phyloP scores from a whole-genome alignment of 495 filamentous ascomycete species.

The Xylaria bambusicola region DNA sequence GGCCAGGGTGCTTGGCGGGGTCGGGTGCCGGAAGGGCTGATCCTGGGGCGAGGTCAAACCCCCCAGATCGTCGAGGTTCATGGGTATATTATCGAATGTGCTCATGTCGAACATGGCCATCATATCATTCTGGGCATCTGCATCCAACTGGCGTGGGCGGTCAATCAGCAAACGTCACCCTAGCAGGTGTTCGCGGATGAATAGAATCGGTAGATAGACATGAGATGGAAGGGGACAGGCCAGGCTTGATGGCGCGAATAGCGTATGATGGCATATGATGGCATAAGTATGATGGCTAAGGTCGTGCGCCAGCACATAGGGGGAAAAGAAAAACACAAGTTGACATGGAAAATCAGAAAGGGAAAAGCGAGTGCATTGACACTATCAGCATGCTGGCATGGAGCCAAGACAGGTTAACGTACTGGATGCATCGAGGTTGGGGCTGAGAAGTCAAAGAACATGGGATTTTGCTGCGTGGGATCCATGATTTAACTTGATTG shows the following conservation, averaged over 20 bases:
- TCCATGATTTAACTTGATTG: constrained; percentile 37
- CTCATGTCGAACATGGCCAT: constrained; percentile 44
- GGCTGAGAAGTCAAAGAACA: constrained; percentile 36
- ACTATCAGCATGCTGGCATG: no score
- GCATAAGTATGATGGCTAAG: no score
- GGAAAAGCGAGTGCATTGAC: background rate
- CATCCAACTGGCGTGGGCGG: constrained; percentile 15
- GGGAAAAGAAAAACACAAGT: background rate
- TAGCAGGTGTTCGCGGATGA: constrained; percentile 4
- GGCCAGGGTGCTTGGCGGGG: constrained; percentile 25
- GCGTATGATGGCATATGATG: no score
- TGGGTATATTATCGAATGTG: constrained; percentile 41
- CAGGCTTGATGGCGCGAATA: no score
- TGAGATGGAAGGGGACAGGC: no score
- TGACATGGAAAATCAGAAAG: background rate
- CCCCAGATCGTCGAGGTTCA: constrained; percentile 35
- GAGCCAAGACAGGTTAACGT: no score
- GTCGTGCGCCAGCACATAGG: background rate
- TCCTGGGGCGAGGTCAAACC: constrained; percentile 25
- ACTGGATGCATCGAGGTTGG: constrained; percentile 30
- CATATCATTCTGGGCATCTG: constrained; percentile 28
- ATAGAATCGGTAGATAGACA: no score
- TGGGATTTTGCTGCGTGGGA: constrained; percentile 36
- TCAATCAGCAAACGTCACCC: constrained; percentile 4
- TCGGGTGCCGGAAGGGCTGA: constrained; percentile 21